phyloP scores from a whole-genome alignment of 2,329 filamentous ascomycete species.

The Neonectria magnoliae region DNA sequence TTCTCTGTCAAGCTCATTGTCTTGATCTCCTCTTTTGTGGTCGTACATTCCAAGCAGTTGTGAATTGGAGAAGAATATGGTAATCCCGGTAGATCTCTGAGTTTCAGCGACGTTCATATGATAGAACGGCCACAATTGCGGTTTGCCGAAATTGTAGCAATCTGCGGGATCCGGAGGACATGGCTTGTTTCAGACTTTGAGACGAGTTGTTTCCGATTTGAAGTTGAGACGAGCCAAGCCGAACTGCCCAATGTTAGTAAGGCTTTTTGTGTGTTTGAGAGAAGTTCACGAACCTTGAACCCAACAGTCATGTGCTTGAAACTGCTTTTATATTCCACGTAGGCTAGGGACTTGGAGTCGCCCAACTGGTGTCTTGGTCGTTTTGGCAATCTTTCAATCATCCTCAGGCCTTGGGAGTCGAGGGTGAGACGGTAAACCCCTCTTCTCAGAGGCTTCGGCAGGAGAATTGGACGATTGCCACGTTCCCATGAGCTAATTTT shows the following conservation, averaged over 20 bases:
- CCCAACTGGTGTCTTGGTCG: background rate
- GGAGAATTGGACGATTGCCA: background rate
- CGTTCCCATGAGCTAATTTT: background rate
- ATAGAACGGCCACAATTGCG: background rate
- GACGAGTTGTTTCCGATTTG: background rate
- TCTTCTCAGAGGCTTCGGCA: background rate
- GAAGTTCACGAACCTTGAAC: background rate
- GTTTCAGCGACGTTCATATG: background rate
- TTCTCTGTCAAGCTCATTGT: background rate
- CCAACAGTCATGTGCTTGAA: background rate
- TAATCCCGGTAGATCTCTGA: background rate
- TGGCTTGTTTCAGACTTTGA: background rate
- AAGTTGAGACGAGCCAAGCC: background rate
- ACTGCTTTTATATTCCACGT: background rate
- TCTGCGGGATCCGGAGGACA: background rate
- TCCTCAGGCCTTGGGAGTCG: constrained; percentile 8
- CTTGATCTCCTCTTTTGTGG: background rate
- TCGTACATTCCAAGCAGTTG: background rate
- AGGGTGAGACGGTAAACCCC: constrained; percentile 3
- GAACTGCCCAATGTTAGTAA: background rate
- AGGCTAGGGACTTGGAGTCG: background rate
- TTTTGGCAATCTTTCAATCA: constrained; percentile 4
- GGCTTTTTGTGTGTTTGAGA: background rate
- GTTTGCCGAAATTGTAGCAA: background rate
- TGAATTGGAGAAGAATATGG: background rate